These are phyloP conservation scores for Colletotrichum sojae DNA, from an alignment of 2,329 filamentous ascomycete genomes.

Conservation along the genomic window DNA sequence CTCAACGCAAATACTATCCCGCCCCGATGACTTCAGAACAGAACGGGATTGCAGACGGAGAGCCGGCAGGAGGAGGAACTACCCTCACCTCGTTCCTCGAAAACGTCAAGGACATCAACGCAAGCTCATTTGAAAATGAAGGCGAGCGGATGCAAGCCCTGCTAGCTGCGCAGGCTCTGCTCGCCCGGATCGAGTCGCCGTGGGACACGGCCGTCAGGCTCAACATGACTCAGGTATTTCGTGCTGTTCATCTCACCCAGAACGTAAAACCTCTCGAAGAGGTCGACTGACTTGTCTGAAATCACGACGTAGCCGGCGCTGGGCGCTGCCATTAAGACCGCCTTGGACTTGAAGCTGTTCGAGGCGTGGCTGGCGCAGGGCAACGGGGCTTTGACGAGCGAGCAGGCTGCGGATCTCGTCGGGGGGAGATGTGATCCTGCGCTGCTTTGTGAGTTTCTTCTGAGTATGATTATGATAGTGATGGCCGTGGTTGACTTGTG, in stretches of 20 bases:
- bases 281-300: not conserved
- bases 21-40: too few relatives aligned
- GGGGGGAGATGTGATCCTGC: conserved; percentile 2
- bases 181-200: conserved; percentile 19
- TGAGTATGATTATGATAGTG: not conserved
- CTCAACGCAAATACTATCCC: too few relatives aligned
- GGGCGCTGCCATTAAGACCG: conserved; percentile 6
- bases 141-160: conserved; percentile 18
- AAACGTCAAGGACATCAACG: not conserved
- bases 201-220: conserved; percentile 23
- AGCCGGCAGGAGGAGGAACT: not conserved
- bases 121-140: conserved; percentile 1
- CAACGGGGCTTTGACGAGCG: not conserved
- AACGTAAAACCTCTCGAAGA: not conserved
- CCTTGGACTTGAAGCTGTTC: conserved; percentile 11
- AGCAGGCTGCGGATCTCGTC: not conserved
- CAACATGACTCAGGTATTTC: conserved; percentile 13
- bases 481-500: not conserved
- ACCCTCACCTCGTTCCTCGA: not conserved
- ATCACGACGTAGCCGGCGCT: not conserved
- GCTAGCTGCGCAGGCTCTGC: conserved; percentile 7
- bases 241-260: accelerated
- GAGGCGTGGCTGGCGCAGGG: conserved; percentile 12
- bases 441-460: not conserved
- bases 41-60: not conserved